Conservation (phyloP, 2,329 filamentous ascomycete genomes). For the Exophiala viscosa region DNA sequence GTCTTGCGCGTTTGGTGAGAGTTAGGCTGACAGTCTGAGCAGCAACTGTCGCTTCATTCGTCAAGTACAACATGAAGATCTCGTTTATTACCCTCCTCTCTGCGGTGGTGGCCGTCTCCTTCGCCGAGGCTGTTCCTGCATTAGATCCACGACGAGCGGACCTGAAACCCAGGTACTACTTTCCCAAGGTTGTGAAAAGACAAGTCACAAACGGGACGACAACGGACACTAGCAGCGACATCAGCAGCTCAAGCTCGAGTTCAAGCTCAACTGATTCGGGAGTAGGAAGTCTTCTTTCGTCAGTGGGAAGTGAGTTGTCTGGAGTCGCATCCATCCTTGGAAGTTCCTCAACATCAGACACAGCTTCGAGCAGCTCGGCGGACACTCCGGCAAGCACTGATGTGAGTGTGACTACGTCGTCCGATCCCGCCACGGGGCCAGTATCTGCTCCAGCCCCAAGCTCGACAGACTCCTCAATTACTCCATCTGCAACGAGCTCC, state of each 20-base stretch:
- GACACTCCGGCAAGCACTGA: slow-evolving; percentile 12
- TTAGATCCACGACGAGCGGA: slow-evolving; percentile 20
- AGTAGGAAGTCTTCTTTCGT: slow-evolving; percentile 12
- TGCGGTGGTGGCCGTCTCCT: slow-evolving; percentile 27
- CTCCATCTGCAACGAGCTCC: slow-evolving; percentile 8
- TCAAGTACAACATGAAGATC: slow-evolving; percentile 22
- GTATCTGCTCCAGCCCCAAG: background rate
- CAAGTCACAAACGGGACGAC: slow-evolving; percentile 20
- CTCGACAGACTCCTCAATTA: slow-evolving; percentile 1
- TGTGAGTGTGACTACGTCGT: slow-evolving; percentile 7
- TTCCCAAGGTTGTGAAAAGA: slow-evolving; percentile 31
- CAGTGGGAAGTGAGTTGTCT: slow-evolving; percentile 19
- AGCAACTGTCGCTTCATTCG: slow-evolving; percentile 1
- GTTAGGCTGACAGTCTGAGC: slow-evolving; percentile 5
- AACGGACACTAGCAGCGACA: slow-evolving; percentile 4
- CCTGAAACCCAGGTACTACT: slow-evolving; percentile 30
- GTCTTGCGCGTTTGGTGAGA: background rate
- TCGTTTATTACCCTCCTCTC: slow-evolving; percentile 28
- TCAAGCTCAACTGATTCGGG: slow-evolving; percentile 13
- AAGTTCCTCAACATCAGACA: no score
- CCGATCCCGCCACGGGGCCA: slow-evolving; percentile 1
- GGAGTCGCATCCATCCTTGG: slow-evolving; percentile 11
- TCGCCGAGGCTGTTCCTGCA: slow-evolving; percentile 31
- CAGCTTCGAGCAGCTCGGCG: slow-evolving; percentile 6
- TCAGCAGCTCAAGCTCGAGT: slow-evolving; percentile 7